Percentiles rank a stretch among this genome's conserved stretches.
Conservation (phyloP, 73 alveolate genomes). For the Paramecium sonneborni region DNA sequence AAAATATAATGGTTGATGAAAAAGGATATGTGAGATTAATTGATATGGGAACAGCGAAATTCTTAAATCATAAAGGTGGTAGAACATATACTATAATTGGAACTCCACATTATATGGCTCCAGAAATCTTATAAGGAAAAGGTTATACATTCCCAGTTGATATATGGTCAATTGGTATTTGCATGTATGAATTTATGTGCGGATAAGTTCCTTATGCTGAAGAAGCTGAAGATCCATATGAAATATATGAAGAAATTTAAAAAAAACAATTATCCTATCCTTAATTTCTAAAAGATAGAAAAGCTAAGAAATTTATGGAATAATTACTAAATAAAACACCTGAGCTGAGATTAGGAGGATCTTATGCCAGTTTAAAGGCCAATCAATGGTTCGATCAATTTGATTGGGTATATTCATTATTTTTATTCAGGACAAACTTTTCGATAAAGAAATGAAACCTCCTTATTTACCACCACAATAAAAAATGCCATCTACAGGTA, state of each 20-base stretch:
- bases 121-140: constrained; percentile 66
- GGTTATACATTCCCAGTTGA: constrained; percentile 64
- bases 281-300: constrained; percentile 48
- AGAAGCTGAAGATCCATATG: constrained; percentile 71
- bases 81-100: constrained; percentile 76
- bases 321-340: constrained; percentile 50
- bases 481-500: constrained; percentile 39
- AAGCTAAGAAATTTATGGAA: constrained; percentile 63
- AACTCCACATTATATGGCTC: constrained; percentile 75
- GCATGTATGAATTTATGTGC: constrained; percentile 68
- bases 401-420: constrained; percentile 55
- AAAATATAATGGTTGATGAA: constrained; percentile 72
- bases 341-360: constrained; percentile 62
- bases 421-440: constrained; percentile 38
- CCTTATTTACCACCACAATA: constrained; percentile 59
- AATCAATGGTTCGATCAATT: constrained; percentile 58
- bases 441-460: constrained; percentile 61
- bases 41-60: constrained; percentile 80
- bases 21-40: constrained; percentile 74
- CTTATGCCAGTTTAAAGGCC: constrained; percentile 62
- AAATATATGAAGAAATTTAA: constrained; percentile 61
- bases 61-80: constrained; percentile 56
- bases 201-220: constrained; percentile 69
- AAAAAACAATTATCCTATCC: constrained; percentile 53
- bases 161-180: constrained; percentile 65